A percentile compares a stretch with the other conserved stretches of the same genome.
phyloP scores from a whole-genome alignment of 2,329 filamentous ascomycete species.

The Hortaea sp. region DNA sequence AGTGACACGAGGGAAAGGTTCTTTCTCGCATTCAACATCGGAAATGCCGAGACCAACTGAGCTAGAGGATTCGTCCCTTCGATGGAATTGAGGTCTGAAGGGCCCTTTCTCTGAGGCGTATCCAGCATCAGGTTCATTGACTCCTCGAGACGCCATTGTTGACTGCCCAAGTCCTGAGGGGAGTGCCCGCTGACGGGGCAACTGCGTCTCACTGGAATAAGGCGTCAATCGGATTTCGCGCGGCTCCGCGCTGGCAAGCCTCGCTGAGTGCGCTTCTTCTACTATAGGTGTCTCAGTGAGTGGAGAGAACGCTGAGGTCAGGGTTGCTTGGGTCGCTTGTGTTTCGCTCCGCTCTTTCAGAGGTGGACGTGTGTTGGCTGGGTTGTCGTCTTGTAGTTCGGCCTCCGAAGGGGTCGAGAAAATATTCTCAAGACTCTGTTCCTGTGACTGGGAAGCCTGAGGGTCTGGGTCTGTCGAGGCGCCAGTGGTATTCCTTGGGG shows the following conservation, averaged over 20 bases:
- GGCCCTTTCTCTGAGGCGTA: constrained; percentile 7
- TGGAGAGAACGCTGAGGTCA: constrained; percentile 17
- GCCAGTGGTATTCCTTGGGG: no score
- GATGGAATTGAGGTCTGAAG: constrained; percentile 3
- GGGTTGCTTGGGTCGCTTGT: constrained; percentile 9
- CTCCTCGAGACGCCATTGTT: constrained; percentile 8
- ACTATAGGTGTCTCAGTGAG: constrained; percentile 20
- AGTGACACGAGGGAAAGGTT: constrained; percentile 14
- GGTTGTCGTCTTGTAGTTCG: constrained; percentile 10
- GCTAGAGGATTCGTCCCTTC: constrained; percentile 2
- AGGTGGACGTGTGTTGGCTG: constrained; percentile 1
- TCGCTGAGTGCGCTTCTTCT: constrained; percentile 20
- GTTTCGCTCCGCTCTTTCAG: constrained; percentile 4
- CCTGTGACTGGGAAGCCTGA: no score
- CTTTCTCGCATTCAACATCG: constrained; percentile 5
- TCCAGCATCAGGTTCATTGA: neutral
- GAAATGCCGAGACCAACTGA: constrained; percentile 7
- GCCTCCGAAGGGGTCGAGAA: constrained; percentile 20
- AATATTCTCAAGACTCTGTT: neutral
- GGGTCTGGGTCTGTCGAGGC: no score
- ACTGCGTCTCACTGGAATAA: no score
- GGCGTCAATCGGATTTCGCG: no score
- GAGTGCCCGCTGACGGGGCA: no score
- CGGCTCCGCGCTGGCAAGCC: constrained; percentile 6
- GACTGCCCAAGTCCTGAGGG: constrained; percentile 5